A percentile compares a stretch with the other conserved stretches of the same genome.
phyloP scores from a whole-genome alignment of 257 asterid genomes.

The Plectranthus barbatus region DNA sequence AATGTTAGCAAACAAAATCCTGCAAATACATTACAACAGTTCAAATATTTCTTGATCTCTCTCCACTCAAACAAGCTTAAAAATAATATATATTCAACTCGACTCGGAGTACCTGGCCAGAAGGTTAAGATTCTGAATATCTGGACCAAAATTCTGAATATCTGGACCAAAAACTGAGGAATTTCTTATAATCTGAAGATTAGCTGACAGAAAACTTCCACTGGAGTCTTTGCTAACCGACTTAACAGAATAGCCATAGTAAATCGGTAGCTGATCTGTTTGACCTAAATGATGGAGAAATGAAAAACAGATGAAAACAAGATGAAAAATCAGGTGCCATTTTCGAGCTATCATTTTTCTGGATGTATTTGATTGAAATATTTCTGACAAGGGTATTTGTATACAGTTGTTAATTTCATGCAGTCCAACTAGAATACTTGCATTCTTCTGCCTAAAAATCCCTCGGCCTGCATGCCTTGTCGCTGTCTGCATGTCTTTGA shows the following conservation, averaged over 20 bases:
- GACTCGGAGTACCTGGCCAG: background rate
- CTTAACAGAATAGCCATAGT: background rate
- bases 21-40: background rate
- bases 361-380: background rate
- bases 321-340: background rate
- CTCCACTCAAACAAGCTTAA: no score
- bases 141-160: background rate
- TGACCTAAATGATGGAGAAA: background rate
- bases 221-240: background rate
- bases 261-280: background rate
- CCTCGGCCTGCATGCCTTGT: background rate
- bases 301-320: background rate
- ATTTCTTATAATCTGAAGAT: background rate
- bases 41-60: no score
- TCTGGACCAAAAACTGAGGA: background rate
- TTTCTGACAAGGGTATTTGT: background rate
- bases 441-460: background rate
- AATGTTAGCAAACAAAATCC: background rate
- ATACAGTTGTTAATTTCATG: background rate
- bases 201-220: background rate
- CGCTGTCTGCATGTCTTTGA: background rate
- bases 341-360: background rate
- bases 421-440: background rate
- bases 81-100: background rate
- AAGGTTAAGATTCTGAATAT: background rate